Conservation (phyloP, 495 filamentous ascomycete genomes). For the Elaphomyces granulatus region DNA sequence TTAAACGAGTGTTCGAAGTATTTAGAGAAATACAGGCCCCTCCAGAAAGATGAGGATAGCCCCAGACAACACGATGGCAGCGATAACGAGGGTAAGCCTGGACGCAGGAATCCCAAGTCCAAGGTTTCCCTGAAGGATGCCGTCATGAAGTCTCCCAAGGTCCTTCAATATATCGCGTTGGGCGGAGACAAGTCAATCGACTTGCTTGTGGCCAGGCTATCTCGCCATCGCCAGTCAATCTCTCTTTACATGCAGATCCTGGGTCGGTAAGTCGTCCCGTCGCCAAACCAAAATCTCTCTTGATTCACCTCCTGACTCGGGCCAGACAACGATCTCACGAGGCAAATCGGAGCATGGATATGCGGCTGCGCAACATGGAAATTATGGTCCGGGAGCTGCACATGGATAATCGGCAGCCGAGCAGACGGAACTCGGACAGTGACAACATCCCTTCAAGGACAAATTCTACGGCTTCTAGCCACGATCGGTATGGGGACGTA, state of each 20-base stretch:
- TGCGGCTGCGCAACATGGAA: slow-evolving; percentile 2
- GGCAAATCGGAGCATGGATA: not conserved
- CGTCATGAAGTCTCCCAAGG: not conserved
- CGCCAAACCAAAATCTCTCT: not conserved
- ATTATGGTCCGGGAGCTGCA: slow-evolving; percentile 2
- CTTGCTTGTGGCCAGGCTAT: not conserved
- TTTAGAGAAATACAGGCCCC: slow-evolving; percentile 1
- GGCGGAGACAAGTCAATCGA: slow-evolving; percentile 2
- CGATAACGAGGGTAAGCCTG: not conserved
- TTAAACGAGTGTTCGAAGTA: slow-evolving; percentile 1
- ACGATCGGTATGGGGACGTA: not conserved
- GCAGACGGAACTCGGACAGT: not conserved
- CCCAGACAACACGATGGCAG: not conserved
- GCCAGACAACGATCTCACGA: slow-evolving; percentile 1
- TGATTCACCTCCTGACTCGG: not conserved
- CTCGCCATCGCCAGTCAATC: slow-evolving; percentile 3
- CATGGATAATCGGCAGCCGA: not conserved
- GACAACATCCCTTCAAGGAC: not conserved
- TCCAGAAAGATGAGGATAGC: not conserved
- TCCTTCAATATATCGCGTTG: not conserved
- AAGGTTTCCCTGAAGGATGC: not conserved
- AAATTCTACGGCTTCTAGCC: not conserved
- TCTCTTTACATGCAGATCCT: slow-evolving; percentile 4
- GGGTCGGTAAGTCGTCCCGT: not conserved
- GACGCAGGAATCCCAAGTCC: not conserved